Conservation (phyloP, 2,329 filamentous ascomycete genomes). For the Sarocladiaceae sp. region DNA sequence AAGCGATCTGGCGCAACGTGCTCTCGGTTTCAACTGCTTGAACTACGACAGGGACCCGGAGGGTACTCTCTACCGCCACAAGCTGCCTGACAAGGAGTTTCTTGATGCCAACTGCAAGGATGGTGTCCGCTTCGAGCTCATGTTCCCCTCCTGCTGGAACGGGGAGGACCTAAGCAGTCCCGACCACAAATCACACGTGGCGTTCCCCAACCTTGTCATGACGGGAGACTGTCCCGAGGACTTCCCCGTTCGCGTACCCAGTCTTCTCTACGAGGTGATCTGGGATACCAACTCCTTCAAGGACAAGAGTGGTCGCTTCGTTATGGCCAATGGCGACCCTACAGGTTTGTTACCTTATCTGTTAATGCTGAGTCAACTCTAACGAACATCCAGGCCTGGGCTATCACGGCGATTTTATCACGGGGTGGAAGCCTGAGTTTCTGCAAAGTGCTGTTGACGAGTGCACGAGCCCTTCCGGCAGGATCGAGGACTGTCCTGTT, state of each 20-base stretch:
- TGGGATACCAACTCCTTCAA: constrained; percentile 65
- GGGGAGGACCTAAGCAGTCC: constrained; percentile 49
- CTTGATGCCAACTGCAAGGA: constrained; percentile 77
- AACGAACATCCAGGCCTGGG: constrained; percentile 50
- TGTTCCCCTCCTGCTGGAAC: constrained; percentile 89
- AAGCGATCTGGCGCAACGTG: constrained; percentile 66
- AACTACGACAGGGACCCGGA: constrained; percentile 67
- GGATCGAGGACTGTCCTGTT: constrained; percentile 65
- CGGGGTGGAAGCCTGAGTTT: constrained; percentile 65
- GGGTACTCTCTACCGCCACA: constrained; percentile 72
- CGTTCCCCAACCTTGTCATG: constrained; percentile 72
- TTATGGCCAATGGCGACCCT: constrained; percentile 71
- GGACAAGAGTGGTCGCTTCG: constrained; percentile 59
- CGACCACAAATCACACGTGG: constrained; percentile 61
- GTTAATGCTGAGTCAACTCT: neutral
- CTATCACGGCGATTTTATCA: constrained; percentile 76
- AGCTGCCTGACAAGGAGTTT: constrained; percentile 70
- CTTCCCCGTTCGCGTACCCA: constrained; percentile 62
- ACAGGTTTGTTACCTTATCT: constrained; percentile 45
- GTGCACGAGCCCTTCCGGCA: constrained; percentile 67
- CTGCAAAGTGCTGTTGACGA: constrained; percentile 65
- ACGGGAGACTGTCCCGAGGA: constrained; percentile 67
- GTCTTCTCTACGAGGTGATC: constrained; percentile 81
- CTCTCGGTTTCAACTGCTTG: constrained; percentile 91
- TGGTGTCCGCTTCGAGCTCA: constrained; percentile 75